Evolutionary conservation across 345 rosid genomes (phyloP), one percentile per base, ranked within the genome.

Genomic region (Eucalyptus marginata): DNA sequence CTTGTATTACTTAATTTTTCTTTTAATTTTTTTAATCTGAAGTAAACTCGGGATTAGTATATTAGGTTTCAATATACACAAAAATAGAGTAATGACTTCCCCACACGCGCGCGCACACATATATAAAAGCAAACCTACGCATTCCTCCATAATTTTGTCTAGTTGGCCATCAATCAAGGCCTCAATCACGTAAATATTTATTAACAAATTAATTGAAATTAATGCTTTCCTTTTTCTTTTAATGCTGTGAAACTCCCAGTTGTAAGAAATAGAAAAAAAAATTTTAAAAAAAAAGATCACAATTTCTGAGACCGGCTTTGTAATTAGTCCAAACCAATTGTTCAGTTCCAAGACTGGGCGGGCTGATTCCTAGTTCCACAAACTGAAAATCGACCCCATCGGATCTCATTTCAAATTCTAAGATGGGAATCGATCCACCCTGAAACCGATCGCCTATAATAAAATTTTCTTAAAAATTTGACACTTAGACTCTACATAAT

Each of bases 381-480:
- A 29, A 29, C 1, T 6, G 68, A 10, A 62, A 13, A 6, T 59
- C 7, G 10, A 25, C 31, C n/a, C n/a, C n/a, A 27, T 27, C 7
- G 3, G 66, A 27, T 59, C 15, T 59, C 7, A 14, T 62, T 29
- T 13, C 8, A 27, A 0, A 29, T 62, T 29, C 2, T 62, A 62
- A 6, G 68, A 29, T 62, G 17, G 4, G 4, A 56, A 56, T 24
- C 0, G 2, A 56, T 56, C 1, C 13, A 56, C 6, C 0, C 1
- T 56, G 1, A 56, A 56, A 24, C 3, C 7, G 1, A 56, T 56
- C 1, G 29, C 13, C 29, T 25, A 56, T 62, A 27, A 62, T 27
- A 62, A 62, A 27, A 27, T 29, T 12, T 59, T 59, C 31, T 59
- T 1, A 2, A 7, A 27, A 59, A 59, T 27, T 12, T 59, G 68